Conservation (phyloP, 2,329 filamentous ascomycete genomes). For the Rhytidhysteron rufulum region DNA sequence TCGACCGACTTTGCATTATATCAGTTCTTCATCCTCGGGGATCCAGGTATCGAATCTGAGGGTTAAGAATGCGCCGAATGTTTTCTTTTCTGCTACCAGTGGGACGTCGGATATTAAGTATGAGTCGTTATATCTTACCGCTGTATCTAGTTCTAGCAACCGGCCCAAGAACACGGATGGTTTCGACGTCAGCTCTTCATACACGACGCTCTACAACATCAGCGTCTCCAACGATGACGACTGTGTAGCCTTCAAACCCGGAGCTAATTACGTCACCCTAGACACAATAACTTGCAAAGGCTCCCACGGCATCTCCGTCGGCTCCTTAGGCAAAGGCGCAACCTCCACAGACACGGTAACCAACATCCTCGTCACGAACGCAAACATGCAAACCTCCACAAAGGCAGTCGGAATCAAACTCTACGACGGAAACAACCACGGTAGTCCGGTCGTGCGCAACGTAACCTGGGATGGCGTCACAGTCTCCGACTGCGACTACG, state of each 20-base stretch:
- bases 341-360: conserved; percentile 38
- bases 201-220: conserved; percentile 35
- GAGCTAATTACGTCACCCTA: conserved; percentile 38
- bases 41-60: conserved; percentile 36
- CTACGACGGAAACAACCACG: conserved; percentile 35
- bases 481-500: neutral
- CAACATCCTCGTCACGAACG: conserved; percentile 41
- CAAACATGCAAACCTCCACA: conserved; percentile 39
- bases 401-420: conserved; percentile 48
- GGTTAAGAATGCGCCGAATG: conserved; percentile 43
- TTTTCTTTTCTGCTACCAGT: conserved; percentile 41
- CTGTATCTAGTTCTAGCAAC: neutral
- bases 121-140: conserved; percentile 26
- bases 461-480: neutral
- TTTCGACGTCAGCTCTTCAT: conserved; percentile 38
- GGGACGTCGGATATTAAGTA: conserved; percentile 33
- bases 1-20: conserved; percentile 42
- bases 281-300: conserved; percentile 42
- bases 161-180: conserved; percentile 31
- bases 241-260: conserved; percentile 45
- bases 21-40: conserved; percentile 32
- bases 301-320: conserved; percentile 48
- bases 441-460: neutral
- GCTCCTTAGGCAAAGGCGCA: conserved; percentile 38
- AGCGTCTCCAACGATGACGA: conserved; percentile 43